Conservation (phyloP, 2,329 filamentous ascomycete species). For the Neopestalotiopsis sp. region DNA sequence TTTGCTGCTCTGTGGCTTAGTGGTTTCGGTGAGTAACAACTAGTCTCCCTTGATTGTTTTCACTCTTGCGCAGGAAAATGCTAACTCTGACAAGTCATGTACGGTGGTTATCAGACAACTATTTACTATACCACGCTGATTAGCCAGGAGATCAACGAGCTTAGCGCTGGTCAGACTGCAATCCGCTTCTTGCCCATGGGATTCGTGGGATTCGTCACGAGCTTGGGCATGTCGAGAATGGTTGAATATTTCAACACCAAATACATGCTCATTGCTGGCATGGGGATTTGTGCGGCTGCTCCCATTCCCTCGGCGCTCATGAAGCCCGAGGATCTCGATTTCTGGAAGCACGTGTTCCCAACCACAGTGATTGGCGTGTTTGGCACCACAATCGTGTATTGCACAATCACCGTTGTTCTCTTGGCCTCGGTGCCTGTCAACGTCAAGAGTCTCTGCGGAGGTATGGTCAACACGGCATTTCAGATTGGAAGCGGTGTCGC, state of each 20-base stretch:
- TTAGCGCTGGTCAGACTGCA: slow-evolving; percentile 44
- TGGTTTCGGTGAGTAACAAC: slow-evolving; percentile 36
- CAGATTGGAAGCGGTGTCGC: slow-evolving; percentile 14
- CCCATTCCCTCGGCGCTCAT: slow-evolving; percentile 40
- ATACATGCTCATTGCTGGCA: slow-evolving; percentile 39
- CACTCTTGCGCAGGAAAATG: neutral
- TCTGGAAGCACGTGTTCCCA: slow-evolving; percentile 45
- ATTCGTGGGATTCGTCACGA: slow-evolving; percentile 41
- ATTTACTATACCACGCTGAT: slow-evolving; percentile 49
- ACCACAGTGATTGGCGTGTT: slow-evolving; percentile 45
- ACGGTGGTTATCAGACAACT: slow-evolving; percentile 47
- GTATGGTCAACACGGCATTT: slow-evolving; percentile 17
- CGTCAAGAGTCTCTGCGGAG: slow-evolving; percentile 39
- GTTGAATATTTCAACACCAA: slow-evolving; percentile 45
- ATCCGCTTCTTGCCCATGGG: slow-evolving; percentile 49
- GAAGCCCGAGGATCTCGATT: slow-evolving; percentile 24
- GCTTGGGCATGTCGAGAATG: slow-evolving; percentile 40
- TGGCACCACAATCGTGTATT: slow-evolving; percentile 46
- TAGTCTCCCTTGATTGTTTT: neutral
- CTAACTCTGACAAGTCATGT: slow-evolving; percentile 34
- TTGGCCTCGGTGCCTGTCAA: slow-evolving; percentile 45
- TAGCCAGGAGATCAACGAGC: slow-evolving; percentile 44
- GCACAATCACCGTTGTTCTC: slow-evolving; percentile 47
- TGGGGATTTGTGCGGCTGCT: slow-evolving; percentile 41
- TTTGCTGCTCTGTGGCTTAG: slow-evolving; percentile 51